Percentiles rank a stretch among this genome's conserved stretches.
phyloP scores from a whole-genome alignment of 2,329 filamentous ascomycete genomes.

The Trichoderma semiorbis region DNA sequence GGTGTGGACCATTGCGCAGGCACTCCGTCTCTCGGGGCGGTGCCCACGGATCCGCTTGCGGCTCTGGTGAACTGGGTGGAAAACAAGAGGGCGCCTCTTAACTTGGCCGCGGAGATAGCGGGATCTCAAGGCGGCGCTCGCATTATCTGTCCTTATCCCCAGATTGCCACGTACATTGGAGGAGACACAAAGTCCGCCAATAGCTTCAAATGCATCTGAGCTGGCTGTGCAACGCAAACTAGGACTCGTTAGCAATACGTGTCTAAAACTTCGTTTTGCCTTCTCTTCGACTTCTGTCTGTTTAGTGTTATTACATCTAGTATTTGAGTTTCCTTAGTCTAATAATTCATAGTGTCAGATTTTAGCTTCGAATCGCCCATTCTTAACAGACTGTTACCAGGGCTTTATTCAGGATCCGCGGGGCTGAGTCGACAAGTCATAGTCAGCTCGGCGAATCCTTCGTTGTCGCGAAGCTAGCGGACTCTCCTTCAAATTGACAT shows the following conservation, averaged over 20 bases:
- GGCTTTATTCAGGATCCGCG: background rate
- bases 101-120: background rate
- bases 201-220: background rate
- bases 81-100: background rate
- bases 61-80: background rate
- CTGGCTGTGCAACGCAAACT: background rate
- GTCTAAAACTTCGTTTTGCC: background rate
- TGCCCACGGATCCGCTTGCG: background rate
- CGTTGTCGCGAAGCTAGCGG: background rate
- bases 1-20: background rate
- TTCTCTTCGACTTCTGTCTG: background rate
- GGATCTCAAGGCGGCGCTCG: background rate
- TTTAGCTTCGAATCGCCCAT: background rate
- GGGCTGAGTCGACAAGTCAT: background rate
- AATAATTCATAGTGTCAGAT: background rate
- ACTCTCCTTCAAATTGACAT: background rate
- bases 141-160: background rate
- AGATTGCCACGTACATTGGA: background rate
- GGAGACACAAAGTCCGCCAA: background rate
- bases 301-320: background rate
- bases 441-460: background rate
- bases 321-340: background rate
- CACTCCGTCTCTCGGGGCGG: background rate
- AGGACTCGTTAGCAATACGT: background rate
- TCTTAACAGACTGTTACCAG: too few relatives aligned